Percentiles rank a stretch among this genome's conserved stretches.
Conservation (phyloP, 441 rosid species). For the Gossypium aridum region DNA sequence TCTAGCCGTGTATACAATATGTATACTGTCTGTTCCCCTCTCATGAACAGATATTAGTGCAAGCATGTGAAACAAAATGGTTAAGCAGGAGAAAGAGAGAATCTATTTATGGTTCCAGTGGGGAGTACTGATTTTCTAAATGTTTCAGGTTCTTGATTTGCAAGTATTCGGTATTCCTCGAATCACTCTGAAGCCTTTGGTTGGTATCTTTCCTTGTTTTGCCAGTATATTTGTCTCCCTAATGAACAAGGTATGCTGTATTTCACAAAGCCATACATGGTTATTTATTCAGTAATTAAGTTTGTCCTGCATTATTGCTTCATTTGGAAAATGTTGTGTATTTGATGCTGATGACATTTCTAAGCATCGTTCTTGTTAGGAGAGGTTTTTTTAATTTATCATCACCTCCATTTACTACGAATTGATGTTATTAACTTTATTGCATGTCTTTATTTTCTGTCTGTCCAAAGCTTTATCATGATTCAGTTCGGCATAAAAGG, state of each 20-base stretch:
- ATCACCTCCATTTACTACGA: not conserved
- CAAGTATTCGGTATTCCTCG: constrained; percentile 56
- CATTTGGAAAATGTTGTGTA: not conserved
- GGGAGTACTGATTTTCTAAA: constrained; percentile 14
- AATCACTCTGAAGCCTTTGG: constrained; percentile 54
- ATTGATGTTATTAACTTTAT: not conserved
- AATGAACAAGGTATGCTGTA: constrained; percentile 45
- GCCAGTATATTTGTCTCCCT: constrained; percentile 54
- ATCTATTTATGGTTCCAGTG: not conserved
- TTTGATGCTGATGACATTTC: not conserved
- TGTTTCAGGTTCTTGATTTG: constrained; percentile 51
- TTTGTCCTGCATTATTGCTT: not conserved
- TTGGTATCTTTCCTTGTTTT: constrained; percentile 54
- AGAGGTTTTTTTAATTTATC: not conserved
- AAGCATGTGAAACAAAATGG: not conserved
- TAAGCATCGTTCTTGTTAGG: not conserved
- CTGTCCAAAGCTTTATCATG: not conserved
- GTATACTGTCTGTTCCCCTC: not conserved
- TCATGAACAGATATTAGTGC: not conserved
- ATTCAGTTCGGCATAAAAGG: not conserved
- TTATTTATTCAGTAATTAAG: not conserved
- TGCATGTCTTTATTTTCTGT: not conserved
- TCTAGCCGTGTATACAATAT: not conserved
- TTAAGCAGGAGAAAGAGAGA: not conserved
- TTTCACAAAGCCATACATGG: not conserved